Evolutionary conservation across 352 stramenopile genomes (phyloP).

Genomic region (Phytophthora podocarpi): DNA sequence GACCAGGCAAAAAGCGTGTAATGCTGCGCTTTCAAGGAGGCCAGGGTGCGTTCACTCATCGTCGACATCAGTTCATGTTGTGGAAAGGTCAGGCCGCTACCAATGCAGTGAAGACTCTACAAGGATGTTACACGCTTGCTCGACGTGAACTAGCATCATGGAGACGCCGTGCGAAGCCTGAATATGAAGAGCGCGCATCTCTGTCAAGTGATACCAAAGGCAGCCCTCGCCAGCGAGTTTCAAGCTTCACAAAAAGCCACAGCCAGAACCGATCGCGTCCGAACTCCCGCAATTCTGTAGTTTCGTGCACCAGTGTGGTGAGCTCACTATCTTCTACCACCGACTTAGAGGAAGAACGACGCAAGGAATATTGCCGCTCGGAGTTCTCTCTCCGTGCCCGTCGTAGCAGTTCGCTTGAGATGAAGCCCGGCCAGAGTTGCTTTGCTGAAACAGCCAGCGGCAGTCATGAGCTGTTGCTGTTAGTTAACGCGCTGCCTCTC

Average conservation of each 20-base stretch:
- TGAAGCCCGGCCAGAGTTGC: not conserved
- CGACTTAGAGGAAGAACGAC: constrained; percentile 19
- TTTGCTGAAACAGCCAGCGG: constrained; percentile 13
- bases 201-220: not conserved
- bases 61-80: constrained; percentile 15
- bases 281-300: not conserved
- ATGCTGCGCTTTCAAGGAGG: constrained; percentile 2
- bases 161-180: constrained; percentile 5
- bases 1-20: not conserved
- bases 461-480: constrained; percentile 18
- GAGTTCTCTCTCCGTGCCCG: constrained; percentile 2
- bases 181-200: not conserved
- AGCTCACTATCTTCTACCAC: constrained; percentile 24
- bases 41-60: not conserved
- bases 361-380: constrained; percentile 4
- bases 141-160: constrained; percentile 14
- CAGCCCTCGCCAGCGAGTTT: not conserved
- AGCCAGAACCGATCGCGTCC: not conserved
- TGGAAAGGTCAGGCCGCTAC: constrained; percentile 20
- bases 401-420: not conserved
- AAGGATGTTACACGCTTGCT: constrained; percentile 24
- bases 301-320: constrained; percentile 6
- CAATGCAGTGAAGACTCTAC: constrained; percentile 14
- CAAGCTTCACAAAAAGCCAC: not conserved
- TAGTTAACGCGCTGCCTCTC: constrained; percentile 7